Percentiles rank a stretch among this genome's conserved stretches.
Conservation (phyloP, 176 grass and related monocot genomes). For the Oryza meridionalis region DNA sequence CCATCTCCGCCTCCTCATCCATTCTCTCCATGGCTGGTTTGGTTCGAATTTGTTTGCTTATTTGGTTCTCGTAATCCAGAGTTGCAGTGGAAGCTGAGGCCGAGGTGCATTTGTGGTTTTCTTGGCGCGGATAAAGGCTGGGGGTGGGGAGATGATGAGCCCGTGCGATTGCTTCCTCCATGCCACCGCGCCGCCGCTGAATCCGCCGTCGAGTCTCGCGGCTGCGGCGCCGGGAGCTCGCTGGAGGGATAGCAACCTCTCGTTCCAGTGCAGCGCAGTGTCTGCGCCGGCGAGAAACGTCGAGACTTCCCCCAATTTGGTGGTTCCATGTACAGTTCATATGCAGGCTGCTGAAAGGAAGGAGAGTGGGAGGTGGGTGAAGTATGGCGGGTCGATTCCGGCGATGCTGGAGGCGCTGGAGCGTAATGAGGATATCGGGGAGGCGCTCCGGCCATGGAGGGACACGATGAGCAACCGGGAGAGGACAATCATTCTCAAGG, state of each 20-base stretch:
- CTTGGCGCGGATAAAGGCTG: constrained; percentile 9
- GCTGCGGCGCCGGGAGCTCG: neutral
- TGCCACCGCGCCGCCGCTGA: neutral
- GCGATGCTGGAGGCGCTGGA: constrained; percentile 68
- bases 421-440: constrained; percentile 46
- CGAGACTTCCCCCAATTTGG: constrained; percentile 2
- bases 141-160: constrained; percentile 45
- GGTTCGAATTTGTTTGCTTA: neutral
- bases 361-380: constrained; percentile 17
- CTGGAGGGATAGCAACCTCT: constrained; percentile 26
- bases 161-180: constrained; percentile 52
- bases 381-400: constrained; percentile 73
- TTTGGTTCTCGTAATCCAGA: neutral
- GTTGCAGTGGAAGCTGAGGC: neutral
- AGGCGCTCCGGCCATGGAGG: constrained; percentile 77
- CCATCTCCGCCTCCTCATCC: neutral
- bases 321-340: constrained; percentile 29
- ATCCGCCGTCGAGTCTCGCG: neutral
- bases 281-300: constrained; percentile 29
- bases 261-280: constrained; percentile 17
- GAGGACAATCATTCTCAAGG: constrained; percentile 78
- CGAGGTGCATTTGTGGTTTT: neutral
- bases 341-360: constrained; percentile 22
- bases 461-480: constrained; percentile 41
- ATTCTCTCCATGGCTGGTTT: neutral